Evolutionary conservation across 176 grass and related monocot species (phyloP).

Genomic region (Bromus sterilis): DNA sequence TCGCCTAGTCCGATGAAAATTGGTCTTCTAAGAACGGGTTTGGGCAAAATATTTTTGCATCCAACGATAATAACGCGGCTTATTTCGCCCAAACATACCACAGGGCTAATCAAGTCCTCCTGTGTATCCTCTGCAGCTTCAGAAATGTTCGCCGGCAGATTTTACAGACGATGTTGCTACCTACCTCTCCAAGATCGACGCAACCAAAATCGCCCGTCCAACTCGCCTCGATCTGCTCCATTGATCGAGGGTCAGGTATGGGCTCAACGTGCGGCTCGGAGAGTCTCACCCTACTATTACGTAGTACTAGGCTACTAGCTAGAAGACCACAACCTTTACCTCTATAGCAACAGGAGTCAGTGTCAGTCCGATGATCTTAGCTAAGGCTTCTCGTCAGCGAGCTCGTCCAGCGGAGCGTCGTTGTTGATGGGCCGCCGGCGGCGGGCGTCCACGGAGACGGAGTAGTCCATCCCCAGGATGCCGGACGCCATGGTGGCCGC

Average conservation of each 20-base stretch:
- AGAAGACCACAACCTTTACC: not conserved
- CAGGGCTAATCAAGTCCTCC: too few species aligned
- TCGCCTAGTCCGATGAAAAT: too few species aligned
- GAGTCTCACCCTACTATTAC: not conserved
- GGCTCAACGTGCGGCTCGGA: constrained; percentile 15
- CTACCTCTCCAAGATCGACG: not conserved
- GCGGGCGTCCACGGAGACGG: not conserved
- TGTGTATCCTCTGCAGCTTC: constrained; percentile 27
- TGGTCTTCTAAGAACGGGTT: too few species aligned
- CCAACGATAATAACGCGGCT: too few species aligned
- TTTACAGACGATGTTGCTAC: not conserved
- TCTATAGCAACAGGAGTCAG: not conserved
- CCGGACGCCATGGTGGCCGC: constrained; percentile 3
- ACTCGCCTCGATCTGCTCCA: not conserved
- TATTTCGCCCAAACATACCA: too few species aligned
- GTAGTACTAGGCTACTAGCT: too few species aligned
- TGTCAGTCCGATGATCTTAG: too few species aligned
- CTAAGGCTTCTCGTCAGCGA: constrained; percentile 24
- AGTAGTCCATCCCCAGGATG: constrained; percentile 45
- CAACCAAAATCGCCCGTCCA: constrained; percentile 38
- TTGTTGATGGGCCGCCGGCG: constrained; percentile 59
- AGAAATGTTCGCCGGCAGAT: constrained; percentile 2
- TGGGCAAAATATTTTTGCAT: too few species aligned
- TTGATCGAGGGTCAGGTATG: not conserved
- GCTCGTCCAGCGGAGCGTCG: constrained; percentile 20